A percentile compares a stretch with the other conserved stretches of the same genome.
These are phyloP conservation scores for Colletotrichum siamense DNA, from an alignment of 2,329 filamentous ascomycete species.

Conservation along the genomic window DNA sequence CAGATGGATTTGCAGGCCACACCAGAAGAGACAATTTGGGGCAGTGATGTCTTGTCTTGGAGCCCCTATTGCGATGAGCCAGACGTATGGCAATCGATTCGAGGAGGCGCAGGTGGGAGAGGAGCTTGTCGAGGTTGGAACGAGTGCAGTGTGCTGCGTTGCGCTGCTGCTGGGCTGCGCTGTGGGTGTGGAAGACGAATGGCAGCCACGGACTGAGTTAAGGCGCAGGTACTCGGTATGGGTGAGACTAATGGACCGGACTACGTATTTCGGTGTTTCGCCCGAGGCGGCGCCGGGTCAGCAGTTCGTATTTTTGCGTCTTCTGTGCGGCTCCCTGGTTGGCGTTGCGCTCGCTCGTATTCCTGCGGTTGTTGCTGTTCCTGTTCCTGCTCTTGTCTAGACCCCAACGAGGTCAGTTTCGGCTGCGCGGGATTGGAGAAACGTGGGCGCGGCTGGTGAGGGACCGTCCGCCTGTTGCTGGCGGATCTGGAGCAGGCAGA, in stretches of 20 bases:
- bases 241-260: not conserved
- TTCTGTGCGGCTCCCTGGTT: not conserved
- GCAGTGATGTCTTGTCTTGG: conserved; percentile 6
- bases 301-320: conserved; percentile 2
- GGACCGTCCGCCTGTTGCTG: not conserved
- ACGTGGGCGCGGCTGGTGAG: not conserved
- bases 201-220: not conserved
- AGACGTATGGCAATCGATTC: not conserved
- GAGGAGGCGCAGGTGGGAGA: not conserved
- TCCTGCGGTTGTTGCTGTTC: not conserved
- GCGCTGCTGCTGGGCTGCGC: not conserved
- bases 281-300: not conserved
- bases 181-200: not conserved
- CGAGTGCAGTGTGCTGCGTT: not conserved
- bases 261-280: not conserved
- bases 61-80: not conserved
- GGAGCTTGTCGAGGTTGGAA: not conserved
- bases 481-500: not conserved
- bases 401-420: not conserved
- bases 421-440: not conserved
- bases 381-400: not conserved
- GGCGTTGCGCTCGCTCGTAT: conserved; percentile 12
- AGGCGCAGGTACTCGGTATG: not conserved
- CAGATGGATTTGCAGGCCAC: not conserved
- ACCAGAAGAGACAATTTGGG: not conserved